A percentile compares a stretch with the other conserved stretches of the same genome.
Evolutionary conservation across 805 yeast genomes (phyloP).

Genomic region (Candida verbasci): DNA sequence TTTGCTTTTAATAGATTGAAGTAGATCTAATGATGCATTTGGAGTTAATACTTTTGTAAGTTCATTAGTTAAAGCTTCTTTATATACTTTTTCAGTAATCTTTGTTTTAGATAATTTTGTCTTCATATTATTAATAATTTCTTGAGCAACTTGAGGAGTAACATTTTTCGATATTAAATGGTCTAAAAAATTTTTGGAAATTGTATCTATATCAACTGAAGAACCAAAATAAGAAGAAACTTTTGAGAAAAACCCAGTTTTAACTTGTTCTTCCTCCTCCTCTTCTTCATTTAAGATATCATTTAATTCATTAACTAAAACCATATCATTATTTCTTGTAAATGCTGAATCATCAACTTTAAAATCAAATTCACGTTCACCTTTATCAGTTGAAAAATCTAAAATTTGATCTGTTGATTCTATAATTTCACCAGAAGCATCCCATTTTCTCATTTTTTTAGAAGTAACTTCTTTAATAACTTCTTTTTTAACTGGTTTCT

Average conservation of each 20-base stretch:
- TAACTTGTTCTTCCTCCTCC: constrained; percentile 14
- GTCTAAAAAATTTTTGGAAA: constrained; percentile 62
- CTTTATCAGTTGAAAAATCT: constrained; percentile 27
- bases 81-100: constrained; percentile 67
- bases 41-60: constrained; percentile 82
- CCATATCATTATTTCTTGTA: constrained; percentile 33
- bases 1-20: constrained; percentile 60
- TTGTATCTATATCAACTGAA: constrained; percentile 50
- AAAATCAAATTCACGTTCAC: constrained; percentile 8
- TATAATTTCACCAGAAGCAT: constrained; percentile 32
- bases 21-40: constrained; percentile 79
- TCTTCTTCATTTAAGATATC: constrained; percentile 34
- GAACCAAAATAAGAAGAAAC: constrained; percentile 35
- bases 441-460: constrained; percentile 43
- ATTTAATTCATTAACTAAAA: constrained; percentile 36
- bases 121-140: constrained; percentile 66
- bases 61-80: constrained; percentile 58
- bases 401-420: constrained; percentile 20
- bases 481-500: constrained; percentile 1
- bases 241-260: constrained; percentile 28
- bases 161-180: constrained; percentile 84
- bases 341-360: constrained; percentile 31
- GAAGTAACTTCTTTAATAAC: neutral
- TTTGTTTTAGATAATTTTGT: constrained; percentile 69
- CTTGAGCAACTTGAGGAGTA: constrained; percentile 82